phyloP scores from a whole-genome alignment of 371 early-diverging fungal species.

The Conidiobolus incongruus region DNA sequence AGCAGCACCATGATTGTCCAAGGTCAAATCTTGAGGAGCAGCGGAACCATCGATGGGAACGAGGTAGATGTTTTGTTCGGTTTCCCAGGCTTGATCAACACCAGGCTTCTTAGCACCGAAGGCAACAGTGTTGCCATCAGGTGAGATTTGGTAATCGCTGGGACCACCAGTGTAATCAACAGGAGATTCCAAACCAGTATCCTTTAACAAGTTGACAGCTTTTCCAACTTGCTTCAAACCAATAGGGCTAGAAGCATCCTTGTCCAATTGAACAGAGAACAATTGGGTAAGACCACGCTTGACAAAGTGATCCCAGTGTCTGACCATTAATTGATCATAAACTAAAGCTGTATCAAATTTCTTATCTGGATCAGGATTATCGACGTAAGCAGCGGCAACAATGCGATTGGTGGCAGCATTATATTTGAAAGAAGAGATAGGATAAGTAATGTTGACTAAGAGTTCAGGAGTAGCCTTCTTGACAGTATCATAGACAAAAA shows the following conservation, averaged over 20 bases:
- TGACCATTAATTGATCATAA: slow-evolving; percentile 34
- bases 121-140: slow-evolving; percentile 36
- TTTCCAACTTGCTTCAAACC: slow-evolving; percentile 10
- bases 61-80: slow-evolving; percentile 38
- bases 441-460: background rate
- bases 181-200: slow-evolving; percentile 24
- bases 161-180: slow-evolving; percentile 26
- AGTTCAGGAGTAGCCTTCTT: slow-evolving; percentile 17
- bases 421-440: background rate
- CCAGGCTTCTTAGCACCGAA: slow-evolving; percentile 39
- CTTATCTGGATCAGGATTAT: slow-evolving; percentile 16
- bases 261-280: slow-evolving; percentile 20
- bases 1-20: slow-evolving; percentile 31
- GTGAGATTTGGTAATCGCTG: slow-evolving; percentile 28
- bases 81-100: slow-evolving; percentile 46
- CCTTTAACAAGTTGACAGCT: slow-evolving; percentile 21
- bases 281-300: slow-evolving; percentile 27
- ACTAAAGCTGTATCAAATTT: slow-evolving; percentile 21
- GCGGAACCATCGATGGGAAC: slow-evolving; percentile 20
- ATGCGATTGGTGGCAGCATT: slow-evolving; percentile 12
- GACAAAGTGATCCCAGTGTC: slow-evolving; percentile 40
- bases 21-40: slow-evolving; percentile 19
- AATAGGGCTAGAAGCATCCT: slow-evolving; percentile 9
- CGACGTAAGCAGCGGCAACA: slow-evolving; percentile 24
- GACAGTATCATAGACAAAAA: slow-evolving; percentile 20